phyloP scores from a whole-genome alignment of 805 yeast genomes.

The Kuraishia ogatae region DNA sequence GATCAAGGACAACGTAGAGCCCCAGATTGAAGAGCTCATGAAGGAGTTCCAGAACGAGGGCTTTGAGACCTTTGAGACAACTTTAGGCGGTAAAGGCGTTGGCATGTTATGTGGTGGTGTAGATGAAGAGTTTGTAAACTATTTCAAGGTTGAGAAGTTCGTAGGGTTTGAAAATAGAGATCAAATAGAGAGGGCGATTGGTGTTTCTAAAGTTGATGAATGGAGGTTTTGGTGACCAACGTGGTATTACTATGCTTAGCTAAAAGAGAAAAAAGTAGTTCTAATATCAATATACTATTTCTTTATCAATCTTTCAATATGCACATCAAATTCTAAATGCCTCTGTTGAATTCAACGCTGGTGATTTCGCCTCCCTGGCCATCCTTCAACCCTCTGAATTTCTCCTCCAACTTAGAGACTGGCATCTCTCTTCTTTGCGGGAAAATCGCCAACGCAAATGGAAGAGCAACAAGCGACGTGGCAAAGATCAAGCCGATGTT shows the following conservation, averaged over 20 bases:
- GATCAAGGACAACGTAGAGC: conserved; percentile 37
- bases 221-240: conserved; percentile 56
- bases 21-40: conserved; percentile 25
- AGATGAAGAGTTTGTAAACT: conserved; percentile 2
- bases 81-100: conserved; percentile 86
- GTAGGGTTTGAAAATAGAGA: conserved; percentile 28
- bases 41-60: conserved; percentile 34
- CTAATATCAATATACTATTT: neutral
- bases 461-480: conserved; percentile 82
- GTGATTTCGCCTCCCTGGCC: conserved; percentile 47
- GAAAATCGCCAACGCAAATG: conserved; percentile 92
- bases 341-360: conserved; percentile 83
- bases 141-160: conserved; percentile 26
- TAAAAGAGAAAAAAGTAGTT: neutral
- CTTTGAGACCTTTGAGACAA: conserved; percentile 69
- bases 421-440: conserved; percentile 74
- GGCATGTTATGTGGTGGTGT: conserved; percentile 33
- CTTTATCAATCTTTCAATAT: neutral
- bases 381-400: conserved; percentile 54
- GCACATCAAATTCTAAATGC: conserved; percentile 43
- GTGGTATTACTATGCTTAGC: too few relatives aligned
- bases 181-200: conserved; percentile 39
- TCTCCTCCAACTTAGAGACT: conserved; percentile 52
- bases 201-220: conserved; percentile 28
- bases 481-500: conserved; percentile 80